Evolutionary conservation across 176 grass and related monocot genomes (phyloP).

Genomic region (Aegilops tauschii): DNA sequence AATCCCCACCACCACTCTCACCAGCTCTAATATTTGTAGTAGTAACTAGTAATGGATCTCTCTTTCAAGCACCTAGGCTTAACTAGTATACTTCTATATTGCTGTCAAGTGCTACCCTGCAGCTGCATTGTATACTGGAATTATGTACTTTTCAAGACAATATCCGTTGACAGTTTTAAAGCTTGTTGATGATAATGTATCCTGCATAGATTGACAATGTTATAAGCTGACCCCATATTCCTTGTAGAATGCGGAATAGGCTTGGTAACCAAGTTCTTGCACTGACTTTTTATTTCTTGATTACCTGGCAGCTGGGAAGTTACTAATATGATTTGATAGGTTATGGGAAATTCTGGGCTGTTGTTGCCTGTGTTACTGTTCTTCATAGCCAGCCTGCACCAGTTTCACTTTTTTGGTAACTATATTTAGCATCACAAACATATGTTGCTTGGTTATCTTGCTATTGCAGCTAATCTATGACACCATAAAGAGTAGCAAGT

Average conservation of each 20-base stretch:
- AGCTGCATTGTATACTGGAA: constrained; percentile 12
- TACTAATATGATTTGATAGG: constrained; percentile 3
- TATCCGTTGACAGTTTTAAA: background rate
- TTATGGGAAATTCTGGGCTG: background rate
- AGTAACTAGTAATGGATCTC: background rate
- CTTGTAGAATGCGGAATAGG: background rate
- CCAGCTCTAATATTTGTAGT: background rate
- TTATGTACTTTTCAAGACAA: constrained; percentile 13
- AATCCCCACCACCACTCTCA: background rate
- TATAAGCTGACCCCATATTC: background rate
- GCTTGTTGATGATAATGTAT: background rate
- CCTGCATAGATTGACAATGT: constrained; percentile 1
- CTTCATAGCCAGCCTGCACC: background rate
- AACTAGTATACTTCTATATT: constrained; percentile 5
- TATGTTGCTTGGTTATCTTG: constrained; percentile 24
- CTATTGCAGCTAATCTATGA: constrained; percentile 85
- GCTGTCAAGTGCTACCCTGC: background rate
- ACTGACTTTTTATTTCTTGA: background rate
- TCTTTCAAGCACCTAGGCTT: constrained; percentile 19
- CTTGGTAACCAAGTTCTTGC: background rate
- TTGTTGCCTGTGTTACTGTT: background rate
- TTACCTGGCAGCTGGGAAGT: background rate
- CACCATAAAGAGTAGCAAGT: constrained; percentile 74
- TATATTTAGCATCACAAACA: constrained; percentile 1
- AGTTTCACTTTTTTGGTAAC: constrained; percentile 3